Base-by-base conservation (phyloP, 768 basidiomycete genomes). In the Infundibulicybe gibba region DNA sequence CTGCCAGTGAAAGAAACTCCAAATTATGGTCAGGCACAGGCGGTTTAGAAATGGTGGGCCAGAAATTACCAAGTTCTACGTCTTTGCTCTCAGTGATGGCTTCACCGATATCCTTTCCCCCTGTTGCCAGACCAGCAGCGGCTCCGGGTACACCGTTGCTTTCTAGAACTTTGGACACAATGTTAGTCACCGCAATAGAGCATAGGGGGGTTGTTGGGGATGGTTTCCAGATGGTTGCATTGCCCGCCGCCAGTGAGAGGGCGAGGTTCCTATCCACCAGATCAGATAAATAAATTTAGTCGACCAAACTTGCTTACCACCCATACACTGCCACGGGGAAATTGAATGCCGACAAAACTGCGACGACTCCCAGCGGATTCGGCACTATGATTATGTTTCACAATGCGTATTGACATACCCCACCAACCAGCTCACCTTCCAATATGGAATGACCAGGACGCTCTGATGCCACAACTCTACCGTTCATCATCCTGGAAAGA, bases 191-290 rank as follows among this genome's bases (percentile, higher is more conserved):
- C 0, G 94, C 95, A 48, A 98, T 87, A n/a, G 93, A 77, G 61
- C 85, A 94, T 32, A 95, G 67, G 3, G 94, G 85, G 0, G 94
- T 97, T 2, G 77, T 88, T 2, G 86, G 90, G 0, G 93, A 88
- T 6, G 94, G 94, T 61, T 97, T 97, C 94, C 94, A 97, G 40
- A 98, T 63, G 0, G 92, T 94, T 1, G 92, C 85, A 64, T 98
- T 97, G 14, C 94, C 94, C 21, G 89, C 87, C 2, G 90, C 86
- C 48, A 97, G 68, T 3, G 93, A 90, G 17, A 97, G 74, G 2
- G 92, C 80, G 42, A 95, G 70, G 65, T 97, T 97, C 94, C 94
- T 93, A 58, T 25, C 8, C 16, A 16, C 17, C 14, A 47, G 37
- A 20, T 32, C 39, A 38, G 42, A 14, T 5, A 33, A 17, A 17